A percentile compares a stretch with the other conserved stretches of the same genome.
Conservation (phyloP, 2,329 filamentous ascomycete species). For the Didymella exigua region DNA sequence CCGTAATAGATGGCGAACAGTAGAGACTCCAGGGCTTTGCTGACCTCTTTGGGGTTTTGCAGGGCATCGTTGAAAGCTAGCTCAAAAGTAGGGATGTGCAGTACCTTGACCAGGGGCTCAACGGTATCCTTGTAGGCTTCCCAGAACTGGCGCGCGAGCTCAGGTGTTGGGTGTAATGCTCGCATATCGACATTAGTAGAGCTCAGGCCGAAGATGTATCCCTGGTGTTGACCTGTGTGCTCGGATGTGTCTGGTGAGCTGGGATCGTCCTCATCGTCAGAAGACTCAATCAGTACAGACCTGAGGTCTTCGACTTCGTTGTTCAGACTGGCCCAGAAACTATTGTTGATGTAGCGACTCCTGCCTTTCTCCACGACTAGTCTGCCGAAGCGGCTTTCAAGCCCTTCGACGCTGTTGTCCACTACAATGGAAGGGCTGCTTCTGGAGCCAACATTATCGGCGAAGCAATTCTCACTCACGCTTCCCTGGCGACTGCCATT, state of each 20-base stretch:
- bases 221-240: slow-evolving; percentile 63
- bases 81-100: slow-evolving; percentile 72
- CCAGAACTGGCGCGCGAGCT: slow-evolving; percentile 69
- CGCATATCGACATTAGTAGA: slow-evolving; percentile 72
- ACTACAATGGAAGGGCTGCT: slow-evolving; percentile 27
- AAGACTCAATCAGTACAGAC: slow-evolving; percentile 65
- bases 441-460: background rate
- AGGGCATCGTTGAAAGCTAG: slow-evolving; percentile 66
- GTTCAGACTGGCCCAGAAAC: slow-evolving; percentile 76
- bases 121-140: slow-evolving; percentile 74
- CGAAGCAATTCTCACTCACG: slow-evolving; percentile 11
- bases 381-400: slow-evolving; percentile 66
- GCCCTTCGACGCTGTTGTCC: slow-evolving; percentile 44
- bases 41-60: slow-evolving; percentile 63
- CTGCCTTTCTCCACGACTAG: slow-evolving; percentile 73
- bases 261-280: slow-evolving; percentile 64
- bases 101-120: slow-evolving; percentile 72
- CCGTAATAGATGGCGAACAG: slow-evolving; percentile 68
- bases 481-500: slow-evolving; percentile 17
- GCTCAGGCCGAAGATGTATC: slow-evolving; percentile 74
- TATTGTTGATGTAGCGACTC: slow-evolving; percentile 75
- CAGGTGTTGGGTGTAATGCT: slow-evolving; percentile 67
- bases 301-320: slow-evolving; percentile 73
- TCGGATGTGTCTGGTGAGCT: slow-evolving; percentile 48
- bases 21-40: slow-evolving; percentile 62